phyloP scores from a whole-genome alignment of 1,284 basidiomycete species.

The Polyporus tsugae region DNA sequence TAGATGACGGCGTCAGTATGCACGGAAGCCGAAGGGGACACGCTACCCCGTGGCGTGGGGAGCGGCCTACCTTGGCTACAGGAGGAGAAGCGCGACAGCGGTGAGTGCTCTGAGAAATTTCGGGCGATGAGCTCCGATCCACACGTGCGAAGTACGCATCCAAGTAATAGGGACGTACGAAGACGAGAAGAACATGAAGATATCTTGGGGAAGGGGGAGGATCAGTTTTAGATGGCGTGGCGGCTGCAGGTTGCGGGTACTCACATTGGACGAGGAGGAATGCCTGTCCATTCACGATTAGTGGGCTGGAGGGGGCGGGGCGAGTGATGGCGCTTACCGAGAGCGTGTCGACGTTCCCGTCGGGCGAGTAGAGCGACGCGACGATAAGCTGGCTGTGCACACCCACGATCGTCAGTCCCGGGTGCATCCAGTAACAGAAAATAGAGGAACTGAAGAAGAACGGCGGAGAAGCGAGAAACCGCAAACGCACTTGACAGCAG shows the following conservation, averaged over 20 bases:
- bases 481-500: constrained; percentile 46
- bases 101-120: constrained; percentile 25
- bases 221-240: neutral
- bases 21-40: too few species aligned
- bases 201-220: constrained; percentile 36
- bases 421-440: neutral
- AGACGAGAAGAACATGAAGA: constrained; percentile 50
- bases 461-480: neutral
- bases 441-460: neutral
- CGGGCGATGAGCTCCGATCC: neutral
- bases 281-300: constrained; percentile 37
- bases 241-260: constrained; percentile 16
- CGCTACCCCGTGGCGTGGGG: too few species aligned
- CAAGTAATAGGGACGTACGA: constrained; percentile 38
- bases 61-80: too few species aligned
- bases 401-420: neutral
- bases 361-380: constrained; percentile 47
- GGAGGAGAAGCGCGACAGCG: constrained; percentile 29
- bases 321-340: constrained; percentile 36
- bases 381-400: constrained; percentile 48
- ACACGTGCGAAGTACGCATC: neutral
- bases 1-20: too few species aligned
- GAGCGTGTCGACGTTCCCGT: constrained; percentile 49
- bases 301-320: neutral
- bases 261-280: constrained; percentile 51